Base-by-base conservation (phyloP, 176 grass and related monocot species). In the Bonia amplexicaulis region DNA sequence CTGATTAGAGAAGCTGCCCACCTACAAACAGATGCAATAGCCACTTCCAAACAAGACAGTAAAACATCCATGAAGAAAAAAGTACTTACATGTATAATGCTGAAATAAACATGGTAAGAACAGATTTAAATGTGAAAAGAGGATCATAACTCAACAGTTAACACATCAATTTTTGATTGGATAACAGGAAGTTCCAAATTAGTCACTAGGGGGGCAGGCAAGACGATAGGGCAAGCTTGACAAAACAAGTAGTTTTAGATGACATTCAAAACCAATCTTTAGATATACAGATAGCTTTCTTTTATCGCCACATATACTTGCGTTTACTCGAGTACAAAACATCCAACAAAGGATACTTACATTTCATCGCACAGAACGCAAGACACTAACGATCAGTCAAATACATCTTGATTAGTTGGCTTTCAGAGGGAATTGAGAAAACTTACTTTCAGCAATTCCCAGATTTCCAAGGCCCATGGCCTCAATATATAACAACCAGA, bases 401-500 rank as follows among this genome's bases (percentile, higher is more conserved):
- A 31, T 66, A 81, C 12, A 79, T n/a, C 6, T 52, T 47, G 13
- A 63, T 25, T 47, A 3, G 14, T 46, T 59, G 40, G 16, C 45
- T 78, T 71, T 58, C 29, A 33, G 33, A 39, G 13, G 16, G 4
- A 31, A 65, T 47, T 71, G 6, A 58, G 37, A 71, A 42, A 54
- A 83, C 84, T 84, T 92, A 94, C 94, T 81, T 97, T 90, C 62
- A 97, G 69, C 12, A 87, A 66, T 83, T 98, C 95, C 89, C 93
- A 98, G 33, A 98, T 98, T 53, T 94, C 80, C 86, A 98, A 93
- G 1, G 95, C 66, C 91, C 92, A 94, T 65, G 95, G 95, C 71
- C 95, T 95, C 62, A 98, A 47, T 74, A 98, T 95, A 74, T 98
- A 98, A 45, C 95, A 98, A 40, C 95, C 95, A 57, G 95, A 98